Evolutionary conservation across 495 filamentous ascomycete species (phyloP).

Genomic region (Podospora pseudocomata): DNA sequence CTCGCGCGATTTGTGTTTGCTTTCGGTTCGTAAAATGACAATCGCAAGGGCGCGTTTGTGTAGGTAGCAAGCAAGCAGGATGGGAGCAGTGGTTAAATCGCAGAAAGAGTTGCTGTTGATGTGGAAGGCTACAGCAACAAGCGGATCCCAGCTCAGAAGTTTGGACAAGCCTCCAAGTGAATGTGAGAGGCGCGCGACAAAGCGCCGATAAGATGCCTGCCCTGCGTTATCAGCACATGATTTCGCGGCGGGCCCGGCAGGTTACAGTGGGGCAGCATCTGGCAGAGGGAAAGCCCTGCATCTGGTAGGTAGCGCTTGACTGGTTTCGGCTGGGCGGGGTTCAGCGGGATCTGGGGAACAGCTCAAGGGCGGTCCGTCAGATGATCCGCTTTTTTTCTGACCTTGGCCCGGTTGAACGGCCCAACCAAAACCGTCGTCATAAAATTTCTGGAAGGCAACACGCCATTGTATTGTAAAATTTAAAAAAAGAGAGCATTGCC

Average conservation of each 20-base stretch:
- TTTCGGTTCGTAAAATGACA: background rate
- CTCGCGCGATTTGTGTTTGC: background rate
- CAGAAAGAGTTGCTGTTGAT: background rate
- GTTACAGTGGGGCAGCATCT: background rate
- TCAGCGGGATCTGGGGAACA: background rate
- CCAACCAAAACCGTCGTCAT: slow-evolving; percentile 1
- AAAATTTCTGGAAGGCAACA: slow-evolving; percentile 9
- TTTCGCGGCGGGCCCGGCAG: background rate
- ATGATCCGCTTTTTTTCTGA: background rate
- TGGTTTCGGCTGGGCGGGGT: background rate
- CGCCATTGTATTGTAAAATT: slow-evolving; percentile 7
- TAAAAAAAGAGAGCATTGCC: slow-evolving; percentile 1
- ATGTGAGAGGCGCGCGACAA: background rate
- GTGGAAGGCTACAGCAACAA: background rate
- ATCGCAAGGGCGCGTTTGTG: background rate
- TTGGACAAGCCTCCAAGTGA: background rate
- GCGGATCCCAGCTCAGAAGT: background rate
- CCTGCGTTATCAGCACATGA: background rate
- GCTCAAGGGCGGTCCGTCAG: background rate
- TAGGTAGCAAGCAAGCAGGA: background rate
- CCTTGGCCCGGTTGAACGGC: slow-evolving; percentile 1
- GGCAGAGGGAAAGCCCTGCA: background rate
- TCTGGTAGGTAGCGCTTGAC: background rate
- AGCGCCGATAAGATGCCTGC: background rate
- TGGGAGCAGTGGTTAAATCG: background rate